Evolutionary conservation across 164 flowering plant species (phyloP), one percentile per base, ranked within the genome.

Genomic region (Amborella trichopoda): DNA sequence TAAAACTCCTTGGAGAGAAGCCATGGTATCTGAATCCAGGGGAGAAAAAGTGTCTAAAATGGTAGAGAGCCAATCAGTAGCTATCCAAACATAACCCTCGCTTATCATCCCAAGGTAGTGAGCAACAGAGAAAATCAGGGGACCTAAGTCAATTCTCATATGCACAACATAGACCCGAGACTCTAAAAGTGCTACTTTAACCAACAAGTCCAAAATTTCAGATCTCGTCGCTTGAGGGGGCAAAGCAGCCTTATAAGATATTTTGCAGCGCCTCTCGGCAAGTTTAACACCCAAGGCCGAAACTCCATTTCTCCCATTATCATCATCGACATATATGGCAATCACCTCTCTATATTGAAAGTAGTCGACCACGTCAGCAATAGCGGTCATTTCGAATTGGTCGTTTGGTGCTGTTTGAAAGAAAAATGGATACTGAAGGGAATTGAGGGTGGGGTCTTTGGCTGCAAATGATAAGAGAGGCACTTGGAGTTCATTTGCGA

Each of bases 401-500:
- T 88, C 95, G 60, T 74, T 85, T 33, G 73, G 88, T 1, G 85
- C 67, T 12, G 84, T 71, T 52, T 91, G 69, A 10, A 93, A 60
- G 45, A 93, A 81, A 48, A 50, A 85, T 0, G 99, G 99, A 46
- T 65, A 88, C 60, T 83, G 86, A 49, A 79, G 83, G 3, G 94
- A 64, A 36, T 81, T 63, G 1, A 93, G 80, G 28, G 79, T 66
- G 19, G 99, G 94, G 32, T 93, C 99, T 20, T 86, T 77, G 16
- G 87, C 91, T 13, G 80, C 77, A 66, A 84, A 93, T 45, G 99
- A 93, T 18, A 93, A 17, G 12, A 88, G 46, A 13, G 97, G 99
- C 41, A 85, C 83, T 47, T 79, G 83, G 46, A 93, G 81, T 58
- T 85, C 96, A 57, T 72, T 79, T 20, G 81, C 77, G 47, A 88